Evolutionary conservation across 768 basidiomycete genomes (phyloP), one percentile per base, ranked within the genome.

Genomic region (Naganishia onofrii): DNA sequence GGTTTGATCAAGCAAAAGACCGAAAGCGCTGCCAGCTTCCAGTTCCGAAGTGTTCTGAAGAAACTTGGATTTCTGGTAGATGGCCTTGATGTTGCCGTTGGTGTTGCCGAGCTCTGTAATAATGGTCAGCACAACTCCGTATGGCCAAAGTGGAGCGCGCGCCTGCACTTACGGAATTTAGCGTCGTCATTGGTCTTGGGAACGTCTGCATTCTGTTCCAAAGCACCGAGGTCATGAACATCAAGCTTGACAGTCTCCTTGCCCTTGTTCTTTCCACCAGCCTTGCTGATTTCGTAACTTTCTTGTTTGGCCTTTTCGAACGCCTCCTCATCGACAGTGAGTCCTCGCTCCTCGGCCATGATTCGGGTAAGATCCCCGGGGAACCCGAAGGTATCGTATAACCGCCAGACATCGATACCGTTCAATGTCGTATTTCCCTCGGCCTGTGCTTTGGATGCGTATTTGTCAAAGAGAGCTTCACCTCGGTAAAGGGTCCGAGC

Each of bases 381-480:
- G 84, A 99, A 99, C 63, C 96, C 96, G 78, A 91, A 99, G 0
- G 96, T 98, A 79, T 99, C 96, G 79, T 98, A 98, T 63, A 99
- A 82, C 31, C 91, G 86, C 96, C 96, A 99, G 42, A 97, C 92
- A 76, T 99, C 95, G 74, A 89, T 90, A 29, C 96, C 96, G 70
- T 84, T 87, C 34, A 99, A 87, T 74, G 88, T 86, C 46, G 83
- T 88, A 5, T 82, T 75, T 9, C 88, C 88, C 57, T 85, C 83
- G 66, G 88, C 85, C 73, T 84, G 84, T 10, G 94, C 88, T 36
- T 86, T 84, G 31, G 83, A 77, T 26, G 90, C 90, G 80, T 92
- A 96, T 74, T 90, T 87, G 67, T 94, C 92, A 80, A 98, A 99
- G 5, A 98, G 85, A 77, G 89, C 92, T 83, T 99, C 96, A 36